Percentiles rank a stretch among this genome's conserved stretches.
These are phyloP conservation scores for Periconia digitata DNA, from an alignment of 2,329 filamentous ascomycete species.

Conservation along the genomic window DNA sequence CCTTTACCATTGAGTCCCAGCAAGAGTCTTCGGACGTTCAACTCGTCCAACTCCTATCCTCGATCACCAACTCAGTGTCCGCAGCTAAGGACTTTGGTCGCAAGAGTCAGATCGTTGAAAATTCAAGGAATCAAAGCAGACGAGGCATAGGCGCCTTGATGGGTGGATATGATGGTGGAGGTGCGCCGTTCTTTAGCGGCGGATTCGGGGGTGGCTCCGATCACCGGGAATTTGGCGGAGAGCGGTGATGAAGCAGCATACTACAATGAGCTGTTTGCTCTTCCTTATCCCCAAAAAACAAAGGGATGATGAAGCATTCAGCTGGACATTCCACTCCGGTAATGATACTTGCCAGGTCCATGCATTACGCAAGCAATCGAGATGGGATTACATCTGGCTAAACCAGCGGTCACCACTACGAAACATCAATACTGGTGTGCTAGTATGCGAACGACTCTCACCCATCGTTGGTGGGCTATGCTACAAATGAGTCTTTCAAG, in stretches of 20 bases:
- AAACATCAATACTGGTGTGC: too few species aligned
- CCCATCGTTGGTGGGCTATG: too few species aligned
- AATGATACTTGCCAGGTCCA: slow-evolving; percentile 13
- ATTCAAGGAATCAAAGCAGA: slow-evolving; percentile 39
- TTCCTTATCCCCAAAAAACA: not conserved
- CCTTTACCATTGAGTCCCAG: slow-evolving; percentile 70
- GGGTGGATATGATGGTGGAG: slow-evolving; percentile 16
- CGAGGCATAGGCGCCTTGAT: slow-evolving; percentile 25
- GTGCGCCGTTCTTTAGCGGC: slow-evolving; percentile 24
- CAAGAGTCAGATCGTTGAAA: slow-evolving; percentile 61
- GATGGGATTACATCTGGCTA: too few species aligned
- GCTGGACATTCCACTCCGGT: too few species aligned
- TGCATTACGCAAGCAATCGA: slow-evolving; percentile 12
- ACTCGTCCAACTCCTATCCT: slow-evolving; percentile 73
- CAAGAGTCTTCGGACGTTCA: slow-evolving; percentile 83
- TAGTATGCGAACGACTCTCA: too few species aligned
- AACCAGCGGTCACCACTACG: too few species aligned
- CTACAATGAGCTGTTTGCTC: not conserved
- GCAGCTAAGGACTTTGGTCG: slow-evolving; percentile 73
- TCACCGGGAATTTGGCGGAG: slow-evolving; percentile 12
- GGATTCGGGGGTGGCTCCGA: slow-evolving; percentile 18
- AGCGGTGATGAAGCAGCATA: slow-evolving; percentile 15
- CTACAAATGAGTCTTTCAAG: too few species aligned
- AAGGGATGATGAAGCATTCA: too few species aligned
- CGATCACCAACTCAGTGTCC: slow-evolving; percentile 71